Conservation (phyloP, 1,139 yeast genomes). For the Candida sanyaensis region DNA sequence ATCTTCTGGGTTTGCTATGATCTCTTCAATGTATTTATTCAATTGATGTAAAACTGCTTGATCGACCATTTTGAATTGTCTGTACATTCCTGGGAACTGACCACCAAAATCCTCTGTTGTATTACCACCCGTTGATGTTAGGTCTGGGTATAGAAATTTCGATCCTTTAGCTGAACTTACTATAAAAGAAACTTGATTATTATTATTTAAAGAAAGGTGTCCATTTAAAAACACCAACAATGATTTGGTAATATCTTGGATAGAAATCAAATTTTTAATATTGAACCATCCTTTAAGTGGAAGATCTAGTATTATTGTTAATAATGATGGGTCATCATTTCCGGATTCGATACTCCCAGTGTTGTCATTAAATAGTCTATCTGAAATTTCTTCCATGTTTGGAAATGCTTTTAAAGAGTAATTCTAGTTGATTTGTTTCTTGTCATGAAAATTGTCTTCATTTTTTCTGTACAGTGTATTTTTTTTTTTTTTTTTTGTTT, state of each 20-base stretch:
- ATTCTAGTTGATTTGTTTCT: background rate
- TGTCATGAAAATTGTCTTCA: too few species aligned
- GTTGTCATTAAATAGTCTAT: conserved; percentile 57
- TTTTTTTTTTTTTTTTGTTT: background rate
- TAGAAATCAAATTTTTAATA: conserved; percentile 42
- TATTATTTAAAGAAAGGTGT: conserved; percentile 81
- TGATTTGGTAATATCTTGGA: conserved; percentile 60
- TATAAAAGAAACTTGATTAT: conserved; percentile 82
- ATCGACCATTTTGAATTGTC: conserved; percentile 83
- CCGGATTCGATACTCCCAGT: conserved; percentile 26
- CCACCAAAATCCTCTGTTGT: conserved; percentile 21
- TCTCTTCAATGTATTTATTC: conserved; percentile 44
- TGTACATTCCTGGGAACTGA: conserved; percentile 56
- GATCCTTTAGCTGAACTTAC: conserved; percentile 78
- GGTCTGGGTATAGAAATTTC: conserved; percentile 67
- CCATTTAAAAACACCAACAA: conserved; percentile 77
- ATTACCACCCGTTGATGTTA: conserved; percentile 15
- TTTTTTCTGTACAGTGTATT: too few species aligned
- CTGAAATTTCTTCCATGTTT: conserved; percentile 77
- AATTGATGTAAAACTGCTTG: conserved; percentile 71
- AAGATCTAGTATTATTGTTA: conserved; percentile 77
- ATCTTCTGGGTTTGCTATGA: background rate
- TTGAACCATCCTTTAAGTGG: conserved; percentile 77
- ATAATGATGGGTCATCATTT: conserved; percentile 74
- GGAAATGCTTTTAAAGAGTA: background rate